phyloP scores from a whole-genome alignment of 306 rosid species.

The Fragaria vesca region DNA sequence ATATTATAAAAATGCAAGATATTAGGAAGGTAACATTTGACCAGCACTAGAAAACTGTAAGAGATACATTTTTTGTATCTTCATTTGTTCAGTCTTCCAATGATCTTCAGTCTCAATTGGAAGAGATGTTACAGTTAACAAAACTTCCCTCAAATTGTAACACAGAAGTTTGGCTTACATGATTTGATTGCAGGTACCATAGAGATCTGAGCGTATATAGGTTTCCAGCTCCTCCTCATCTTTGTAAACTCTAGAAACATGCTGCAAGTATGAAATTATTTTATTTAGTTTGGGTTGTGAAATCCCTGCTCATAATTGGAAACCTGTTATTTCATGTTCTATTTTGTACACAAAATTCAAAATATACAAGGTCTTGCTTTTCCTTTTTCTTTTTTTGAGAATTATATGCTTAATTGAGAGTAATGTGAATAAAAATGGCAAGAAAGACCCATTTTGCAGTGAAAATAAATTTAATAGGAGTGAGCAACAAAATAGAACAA shows the following conservation, averaged over 20 bases:
- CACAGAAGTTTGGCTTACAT: conserved; percentile 49
- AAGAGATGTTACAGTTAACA: conserved; percentile 20
- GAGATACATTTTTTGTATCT: neutral
- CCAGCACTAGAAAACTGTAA: conserved; percentile 2
- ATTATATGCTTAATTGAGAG: neutral
- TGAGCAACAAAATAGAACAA: neutral
- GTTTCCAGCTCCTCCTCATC: conserved; percentile 83
- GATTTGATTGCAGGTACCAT: conserved; percentile 59
- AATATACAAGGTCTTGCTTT: neutral
- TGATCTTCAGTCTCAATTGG: neutral
- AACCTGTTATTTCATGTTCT: neutral
- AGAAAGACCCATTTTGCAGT: neutral
- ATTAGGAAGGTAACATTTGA: conserved; percentile 3
- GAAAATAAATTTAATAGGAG: neutral
- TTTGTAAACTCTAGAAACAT: conserved; percentile 66
- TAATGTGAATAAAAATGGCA: neutral
- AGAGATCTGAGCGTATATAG: conserved; percentile 73
- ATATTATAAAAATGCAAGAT: conserved; percentile 1
- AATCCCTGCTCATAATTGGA: conserved; percentile 4
- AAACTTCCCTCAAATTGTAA: conserved; percentile 14
- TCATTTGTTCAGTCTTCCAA: neutral
- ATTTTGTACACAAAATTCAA: neutral
- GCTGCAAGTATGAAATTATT: conserved; percentile 45
- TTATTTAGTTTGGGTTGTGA: conserved; percentile 29
- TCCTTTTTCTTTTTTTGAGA: too few species aligned